These are phyloP conservation scores for Neurospora sp. DNA, from an alignment of 495 filamentous ascomycete species.

Conservation along the genomic window DNA sequence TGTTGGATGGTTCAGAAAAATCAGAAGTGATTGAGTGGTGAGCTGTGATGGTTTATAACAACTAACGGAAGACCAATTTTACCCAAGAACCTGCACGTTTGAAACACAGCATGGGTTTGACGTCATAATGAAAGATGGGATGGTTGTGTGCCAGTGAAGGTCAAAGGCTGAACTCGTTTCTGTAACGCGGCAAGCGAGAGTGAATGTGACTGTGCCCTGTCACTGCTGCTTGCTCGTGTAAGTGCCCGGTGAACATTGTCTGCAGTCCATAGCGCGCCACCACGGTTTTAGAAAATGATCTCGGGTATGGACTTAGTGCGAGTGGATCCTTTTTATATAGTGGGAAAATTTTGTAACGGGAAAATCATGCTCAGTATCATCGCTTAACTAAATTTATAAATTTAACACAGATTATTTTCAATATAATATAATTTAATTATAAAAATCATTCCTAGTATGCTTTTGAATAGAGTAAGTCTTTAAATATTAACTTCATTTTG, in stretches of 20 bases:
- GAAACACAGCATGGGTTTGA: neutral
- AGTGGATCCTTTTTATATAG: too few relatives aligned
- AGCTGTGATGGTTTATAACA: neutral
- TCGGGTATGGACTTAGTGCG: too few relatives aligned
- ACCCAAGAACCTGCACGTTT: neutral
- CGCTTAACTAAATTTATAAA: too few relatives aligned
- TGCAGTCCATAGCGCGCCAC: too few relatives aligned
- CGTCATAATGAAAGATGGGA: neutral
- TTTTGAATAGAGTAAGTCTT: too few relatives aligned
- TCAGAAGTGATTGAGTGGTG: neutral
- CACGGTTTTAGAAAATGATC: too few relatives aligned
- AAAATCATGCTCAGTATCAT: too few relatives aligned
- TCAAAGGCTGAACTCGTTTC: neutral
- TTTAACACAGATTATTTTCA: too few relatives aligned
- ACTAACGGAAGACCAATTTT: neutral
- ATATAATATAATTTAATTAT: too few relatives aligned
- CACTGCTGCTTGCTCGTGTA: neutral
- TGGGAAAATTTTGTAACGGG: too few relatives aligned
- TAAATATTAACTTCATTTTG: too few relatives aligned
- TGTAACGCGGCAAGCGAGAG: neutral
- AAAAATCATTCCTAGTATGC: too few relatives aligned
- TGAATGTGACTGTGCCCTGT: neutral
- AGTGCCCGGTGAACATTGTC: neutral
- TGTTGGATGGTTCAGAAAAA: neutral
- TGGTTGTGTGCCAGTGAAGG: neutral